Evolutionary conservation across 2,329 filamentous ascomycete genomes (phyloP), one percentile per base, ranked within the genome.

Genomic region (Colletotrichum kahawae): DNA sequence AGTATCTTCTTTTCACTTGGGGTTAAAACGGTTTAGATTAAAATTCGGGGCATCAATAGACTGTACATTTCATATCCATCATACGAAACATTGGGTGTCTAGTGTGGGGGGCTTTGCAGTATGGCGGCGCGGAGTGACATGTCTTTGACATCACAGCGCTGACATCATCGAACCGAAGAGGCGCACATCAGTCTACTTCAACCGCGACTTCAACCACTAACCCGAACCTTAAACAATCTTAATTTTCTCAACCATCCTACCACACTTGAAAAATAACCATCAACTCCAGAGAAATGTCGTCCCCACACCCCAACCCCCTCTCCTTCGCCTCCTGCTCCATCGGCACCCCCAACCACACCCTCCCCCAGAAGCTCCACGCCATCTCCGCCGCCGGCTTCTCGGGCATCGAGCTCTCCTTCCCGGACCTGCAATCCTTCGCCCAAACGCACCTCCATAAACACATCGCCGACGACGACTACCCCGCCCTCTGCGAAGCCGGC

Each of bases 371-470:
- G 77, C 86, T 94, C 13, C 83, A 88, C 57, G 91, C 92, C 56
- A 91, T 95, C 77, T 86, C 91, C n/a, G 84, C 85, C 1, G 92
- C 90, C 2, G 92, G 92, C 4, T 95, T 95, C 81, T 84, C 88
- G 13, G 93, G 88, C 16, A 92, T 96, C 74, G 94, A 96, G 82
- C 89, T 96, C 9, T 92, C 92, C 1, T 94, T 95, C 84, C 92
- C 93, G 0, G 93, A 96, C 78, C 90, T 96, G 4, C 82, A 93
- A 13, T 84, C 89, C 7, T 94, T 93, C 78, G 93, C 91, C 5
- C 85, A 85, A 5, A 76, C 80, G 9, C 82, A 88, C 4, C 82
- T 91, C 5, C 85, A 90, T 13, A 72, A 38, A 9, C 82, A 90
- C 5, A 85, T 94, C 12, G 83, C 84, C 2, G 85, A 89, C 0